Percentiles rank a stretch among this genome's conserved stretches.
phyloP scores from a whole-genome alignment of 2,329 filamentous ascomycete species.

The Aspergillus pseudoterreus region DNA sequence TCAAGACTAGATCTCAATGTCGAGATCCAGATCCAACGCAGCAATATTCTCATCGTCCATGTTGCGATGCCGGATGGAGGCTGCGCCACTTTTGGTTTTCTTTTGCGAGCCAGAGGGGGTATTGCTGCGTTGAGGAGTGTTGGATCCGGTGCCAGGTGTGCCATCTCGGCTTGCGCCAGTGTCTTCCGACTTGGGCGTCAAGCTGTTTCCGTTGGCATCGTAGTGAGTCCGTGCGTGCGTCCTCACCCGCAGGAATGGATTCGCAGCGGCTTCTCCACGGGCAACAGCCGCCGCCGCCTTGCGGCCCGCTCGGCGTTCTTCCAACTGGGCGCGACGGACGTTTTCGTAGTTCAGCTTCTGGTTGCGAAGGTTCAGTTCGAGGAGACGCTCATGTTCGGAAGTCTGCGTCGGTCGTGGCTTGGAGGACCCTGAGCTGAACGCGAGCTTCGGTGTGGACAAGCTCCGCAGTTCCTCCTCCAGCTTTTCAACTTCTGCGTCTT shows the following conservation, averaged over 20 bases:
- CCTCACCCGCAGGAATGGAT: constrained; percentile 58
- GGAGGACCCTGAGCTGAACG: constrained; percentile 65
- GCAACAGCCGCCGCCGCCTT: constrained; percentile 60
- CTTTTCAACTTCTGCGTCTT: constrained; percentile 54
- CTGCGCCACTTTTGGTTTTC: constrained; percentile 47
- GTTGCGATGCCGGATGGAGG: constrained; percentile 70
- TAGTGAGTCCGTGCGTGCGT: constrained; percentile 67
- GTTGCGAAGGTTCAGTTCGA: constrained; percentile 79
- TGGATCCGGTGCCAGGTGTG: constrained; percentile 49
- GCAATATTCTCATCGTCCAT: constrained; percentile 93
- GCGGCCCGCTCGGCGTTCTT: constrained; percentile 65
- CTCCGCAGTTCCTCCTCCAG: constrained; percentile 49
- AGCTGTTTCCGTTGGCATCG: constrained; percentile 51
- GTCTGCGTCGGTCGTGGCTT: constrained; percentile 54
- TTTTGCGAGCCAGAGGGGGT: constrained; percentile 26
- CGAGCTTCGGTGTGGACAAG: constrained; percentile 58
- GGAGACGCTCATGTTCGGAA: constrained; percentile 75
- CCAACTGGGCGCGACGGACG: constrained; percentile 84
- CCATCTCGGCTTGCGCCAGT: constrained; percentile 39
- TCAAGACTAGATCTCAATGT: constrained; percentile 70
- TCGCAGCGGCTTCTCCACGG: constrained; percentile 57
- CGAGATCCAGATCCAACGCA: constrained; percentile 82
- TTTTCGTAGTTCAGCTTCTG: constrained; percentile 80
- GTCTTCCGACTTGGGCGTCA: constrained; percentile 27
- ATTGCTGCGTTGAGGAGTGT: constrained; percentile 49